Evolutionary conservation across 1,284 basidiomycete species (phyloP).

Genomic region (Paramarasmius palmivorus): DNA sequence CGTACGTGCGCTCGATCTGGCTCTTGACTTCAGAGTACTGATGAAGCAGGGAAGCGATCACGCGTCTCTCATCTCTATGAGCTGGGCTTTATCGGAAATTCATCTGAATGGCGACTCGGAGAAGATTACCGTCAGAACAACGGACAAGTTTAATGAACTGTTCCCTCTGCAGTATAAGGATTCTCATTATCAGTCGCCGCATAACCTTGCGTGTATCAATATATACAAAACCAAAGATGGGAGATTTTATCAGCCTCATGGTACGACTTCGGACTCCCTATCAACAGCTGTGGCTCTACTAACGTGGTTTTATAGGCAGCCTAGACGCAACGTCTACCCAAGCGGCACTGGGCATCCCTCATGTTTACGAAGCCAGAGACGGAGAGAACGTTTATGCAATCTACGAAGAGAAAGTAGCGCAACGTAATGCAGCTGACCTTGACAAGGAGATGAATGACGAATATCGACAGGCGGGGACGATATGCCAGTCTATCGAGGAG

Average conservation of each 20-base stretch:
- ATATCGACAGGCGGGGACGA: constrained; percentile 13
- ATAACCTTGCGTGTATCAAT: constrained; percentile 4
- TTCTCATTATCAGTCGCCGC: neutral
- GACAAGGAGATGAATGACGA: constrained; percentile 9
- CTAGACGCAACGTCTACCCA: constrained; percentile 4
- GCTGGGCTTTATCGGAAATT: constrained; percentile 7
- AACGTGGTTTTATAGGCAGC: neutral
- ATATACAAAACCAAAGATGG: constrained; percentile 18
- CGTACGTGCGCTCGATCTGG: constrained; percentile 12
- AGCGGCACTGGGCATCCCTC: constrained; percentile 5
- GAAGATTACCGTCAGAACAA: neutral
- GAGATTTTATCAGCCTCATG: constrained; percentile 14
- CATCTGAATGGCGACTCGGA: neutral
- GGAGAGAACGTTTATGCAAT: neutral
- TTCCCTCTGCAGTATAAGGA: neutral
- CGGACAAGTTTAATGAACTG: neutral
- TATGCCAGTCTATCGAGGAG: constrained; percentile 12
- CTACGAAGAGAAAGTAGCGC: constrained; percentile 3
- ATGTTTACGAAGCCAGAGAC: neutral
- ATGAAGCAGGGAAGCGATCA: constrained; percentile 6
- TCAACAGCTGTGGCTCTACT: neutral
- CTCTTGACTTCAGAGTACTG: neutral
- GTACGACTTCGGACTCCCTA: neutral
- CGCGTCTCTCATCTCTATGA: constrained; percentile 10
- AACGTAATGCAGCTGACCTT: constrained; percentile 1